Evolutionary conservation across 1,284 basidiomycete genomes (phyloP).

Genomic region (Chiua sp.): DNA sequence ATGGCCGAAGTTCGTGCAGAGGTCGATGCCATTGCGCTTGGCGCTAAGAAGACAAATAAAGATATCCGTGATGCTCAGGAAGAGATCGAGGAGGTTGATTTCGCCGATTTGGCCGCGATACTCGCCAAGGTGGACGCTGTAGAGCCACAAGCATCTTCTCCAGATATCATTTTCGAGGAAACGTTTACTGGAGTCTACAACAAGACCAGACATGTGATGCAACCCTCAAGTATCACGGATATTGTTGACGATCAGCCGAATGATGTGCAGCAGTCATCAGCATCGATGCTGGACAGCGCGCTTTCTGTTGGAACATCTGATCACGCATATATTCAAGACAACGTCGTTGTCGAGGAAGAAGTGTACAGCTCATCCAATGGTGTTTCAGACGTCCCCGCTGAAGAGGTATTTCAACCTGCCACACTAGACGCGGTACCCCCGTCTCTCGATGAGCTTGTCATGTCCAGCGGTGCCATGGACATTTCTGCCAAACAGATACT

Average conservation of each 20-base stretch:
- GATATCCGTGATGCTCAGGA: constrained; percentile 21
- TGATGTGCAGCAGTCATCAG: neutral
- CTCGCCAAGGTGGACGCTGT: constrained; percentile 29
- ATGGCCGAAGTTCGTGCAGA: constrained; percentile 48
- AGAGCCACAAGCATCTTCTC: neutral
- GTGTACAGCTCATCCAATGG: neutral
- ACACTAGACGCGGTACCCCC: neutral
- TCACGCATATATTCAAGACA: neutral
- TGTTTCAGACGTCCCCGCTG: neutral
- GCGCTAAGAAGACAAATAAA: constrained; percentile 6
- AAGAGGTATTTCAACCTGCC: neutral
- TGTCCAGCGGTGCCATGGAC: neutral
- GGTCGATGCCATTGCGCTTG: constrained; percentile 24
- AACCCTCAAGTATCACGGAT: neutral
- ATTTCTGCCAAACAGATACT: neutral
- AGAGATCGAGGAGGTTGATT: constrained; percentile 65
- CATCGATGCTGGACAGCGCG: neutral
- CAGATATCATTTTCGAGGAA: constrained; percentile 29
- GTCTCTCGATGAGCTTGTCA: neutral
- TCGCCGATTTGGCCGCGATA: constrained; percentile 57
- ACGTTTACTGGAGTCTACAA: constrained; percentile 45
- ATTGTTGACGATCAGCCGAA: neutral
- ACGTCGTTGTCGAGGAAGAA: constrained; percentile 4
- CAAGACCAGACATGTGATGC: constrained; percentile 1
- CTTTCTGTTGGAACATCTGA: constrained; percentile 2